Evolutionary conservation across 371 early-diverging fungal genomes (phyloP), one percentile per base, ranked within the genome.

Genomic region (Lichtheimia corymbifera): DNA sequence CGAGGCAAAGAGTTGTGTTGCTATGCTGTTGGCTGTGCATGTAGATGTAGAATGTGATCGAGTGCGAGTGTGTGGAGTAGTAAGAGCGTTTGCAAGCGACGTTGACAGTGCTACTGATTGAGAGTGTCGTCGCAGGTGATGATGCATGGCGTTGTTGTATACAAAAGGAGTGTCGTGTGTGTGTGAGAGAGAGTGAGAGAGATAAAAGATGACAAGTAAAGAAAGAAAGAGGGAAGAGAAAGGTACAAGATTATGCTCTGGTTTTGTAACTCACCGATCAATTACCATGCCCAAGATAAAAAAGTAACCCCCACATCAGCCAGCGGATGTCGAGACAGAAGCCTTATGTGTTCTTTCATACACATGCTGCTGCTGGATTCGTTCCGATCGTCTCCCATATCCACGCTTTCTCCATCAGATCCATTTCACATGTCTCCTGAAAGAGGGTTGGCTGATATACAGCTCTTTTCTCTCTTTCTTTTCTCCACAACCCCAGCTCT

Each of bases 1-100:
- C 14, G 77, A 73, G 5, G 73, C 73, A 28, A 75, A 51, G 3
- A 80, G 58, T 12, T 73, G 74, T 3, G 70, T 68, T 24, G 79
- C 74, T n/a, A 76, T 57, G 3, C 70, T 54, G n/a, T n/a, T 52
- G 2, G 74, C 62, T 17, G 68, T 56, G 35, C 61, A 60, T 0
- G 69, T 61, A 11, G 66, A 61, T 5, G 66, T 66, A 17, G 64
- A 64, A 44, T 64, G 64, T 2, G 64, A 59, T 51, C 64, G 53
- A n/a, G 53, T 54, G n/a, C 64, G 64, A 42, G 43, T 64, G n/a
- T 55, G 50, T 13, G 65, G 65, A 14, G 35, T 43, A n/a, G 65
- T 64, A 12, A 64, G 44, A 14, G 60, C 24, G 4, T 30, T 9
- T 40, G 43, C 55, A 49, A 50, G 40, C 50, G 65, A 58, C 7